Evolutionary conservation across 2,329 filamentous ascomycete species (phyloP), one percentile per base, ranked within the genome.

Genomic region (Aspergillus chevalieri): DNA sequence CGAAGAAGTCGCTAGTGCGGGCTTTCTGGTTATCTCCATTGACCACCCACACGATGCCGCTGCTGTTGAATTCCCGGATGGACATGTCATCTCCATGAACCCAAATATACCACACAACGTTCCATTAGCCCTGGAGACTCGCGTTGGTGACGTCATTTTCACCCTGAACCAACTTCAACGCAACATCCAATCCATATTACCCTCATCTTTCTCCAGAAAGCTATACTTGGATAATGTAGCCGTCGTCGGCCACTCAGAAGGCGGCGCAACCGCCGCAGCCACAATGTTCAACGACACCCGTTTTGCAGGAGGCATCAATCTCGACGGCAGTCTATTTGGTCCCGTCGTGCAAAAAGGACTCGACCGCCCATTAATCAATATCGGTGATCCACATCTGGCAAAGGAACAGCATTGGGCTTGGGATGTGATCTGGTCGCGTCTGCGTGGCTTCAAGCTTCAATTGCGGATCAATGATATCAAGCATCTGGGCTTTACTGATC

Each of bases 201-300:
- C 41, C 3, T 6, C 24, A 21, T 46, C 49, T 33, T 51, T 50
- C 22, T 38, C 36, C 9, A 47, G 30, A 1, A 19, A n/a, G 10
- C 44, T 47, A 2, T 17, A 52, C 12, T 10, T 46, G 22, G 28
- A 24, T 8, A 43, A 47, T 33, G 47, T 52, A 12, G 52, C 51
- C 10, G 50, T 66, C 5, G 15, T 68, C 3, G 69, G 69, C 3
- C 68, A 72, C 43, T 71, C 68, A 2, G 47, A 70, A 3, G 68
- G 68, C 12, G 69, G 68, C 6, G 64, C 65, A 1, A 61, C 67
- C 1, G 61, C 60, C 2, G 52, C 64, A 26, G 45, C 50, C 2
- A 49, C 56, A 6, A 49, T 65, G 36, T 51, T 58, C 38, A 47
- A 52, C n/a, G 58, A 65, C 26, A 12, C 45, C 10, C 56, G 60